phyloP scores from a whole-genome alignment of 805 yeast species.

The Ogataea paraovalis region DNA sequence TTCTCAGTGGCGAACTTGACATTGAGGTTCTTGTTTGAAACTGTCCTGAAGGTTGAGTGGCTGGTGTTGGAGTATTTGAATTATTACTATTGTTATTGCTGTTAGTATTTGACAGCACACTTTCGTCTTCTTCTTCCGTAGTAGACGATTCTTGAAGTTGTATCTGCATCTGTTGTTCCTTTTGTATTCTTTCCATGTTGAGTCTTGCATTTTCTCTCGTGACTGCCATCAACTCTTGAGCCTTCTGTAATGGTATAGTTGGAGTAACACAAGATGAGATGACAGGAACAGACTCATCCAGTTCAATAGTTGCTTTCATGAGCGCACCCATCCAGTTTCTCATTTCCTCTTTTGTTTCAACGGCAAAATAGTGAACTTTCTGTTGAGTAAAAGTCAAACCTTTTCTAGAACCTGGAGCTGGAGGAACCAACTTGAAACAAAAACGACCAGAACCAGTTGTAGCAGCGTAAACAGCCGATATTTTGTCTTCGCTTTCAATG shows the following conservation, averaged over 20 bases:
- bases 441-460: slow-evolving; percentile 91
- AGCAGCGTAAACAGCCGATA: slow-evolving; percentile 82
- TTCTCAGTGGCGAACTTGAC: slow-evolving; percentile 20
- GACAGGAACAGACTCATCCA: slow-evolving; percentile 89
- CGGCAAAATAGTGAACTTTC: slow-evolving; percentile 93
- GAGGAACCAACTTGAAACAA: slow-evolving; percentile 91
- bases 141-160: slow-evolving; percentile 11
- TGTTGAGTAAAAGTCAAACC: slow-evolving; percentile 97
- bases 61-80: slow-evolving; percentile 20
- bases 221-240: slow-evolving; percentile 79
- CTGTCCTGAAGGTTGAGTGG: slow-evolving; percentile 17
- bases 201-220: slow-evolving; percentile 71
- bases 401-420: slow-evolving; percentile 94
- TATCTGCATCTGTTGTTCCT: slow-evolving; percentile 19
- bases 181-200: slow-evolving; percentile 46
- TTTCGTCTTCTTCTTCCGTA: slow-evolving; percentile 15
- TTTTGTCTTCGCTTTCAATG: slow-evolving; percentile 70
- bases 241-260: slow-evolving; percentile 82
- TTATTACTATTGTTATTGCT: slow-evolving; percentile 5
- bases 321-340: slow-evolving; percentile 92
- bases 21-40: slow-evolving; percentile 29
- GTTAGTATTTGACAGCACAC: slow-evolving; percentile 5
- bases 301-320: slow-evolving; percentile 92
- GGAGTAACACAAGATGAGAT: slow-evolving; percentile 92
- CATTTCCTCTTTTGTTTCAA: slow-evolving; percentile 88